Percentiles rank a stretch among this genome's conserved stretches.
Conservation (phyloP, 129 eudicot species). For the Silybum marianum region DNA sequence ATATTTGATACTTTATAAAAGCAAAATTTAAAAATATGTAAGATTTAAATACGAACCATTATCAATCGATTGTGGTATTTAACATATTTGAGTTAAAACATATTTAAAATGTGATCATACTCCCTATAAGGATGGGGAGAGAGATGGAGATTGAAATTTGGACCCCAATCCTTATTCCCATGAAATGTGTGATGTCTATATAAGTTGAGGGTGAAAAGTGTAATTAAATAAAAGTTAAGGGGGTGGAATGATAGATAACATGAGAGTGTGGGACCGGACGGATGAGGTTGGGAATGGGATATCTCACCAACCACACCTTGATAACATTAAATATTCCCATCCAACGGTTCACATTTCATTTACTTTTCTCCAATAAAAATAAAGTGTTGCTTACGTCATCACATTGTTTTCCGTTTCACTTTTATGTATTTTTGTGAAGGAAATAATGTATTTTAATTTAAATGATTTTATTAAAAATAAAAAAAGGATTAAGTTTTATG, state of each 20-base stretch:
- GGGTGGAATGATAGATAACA: not conserved
- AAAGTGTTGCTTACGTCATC: not conserved
- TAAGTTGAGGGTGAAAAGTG: not conserved
- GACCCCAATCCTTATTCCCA: no score
- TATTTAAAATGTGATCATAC: no score
- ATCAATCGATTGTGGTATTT: no score
- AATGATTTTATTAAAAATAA: no score
- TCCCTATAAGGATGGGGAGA: no score
- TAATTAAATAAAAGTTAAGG: not conserved
- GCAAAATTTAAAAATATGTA: no score
- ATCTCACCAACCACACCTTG: slow-evolving; percentile 3
- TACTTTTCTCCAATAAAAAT: not conserved
- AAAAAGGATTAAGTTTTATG: no score
- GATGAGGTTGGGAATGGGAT: slow-evolving; percentile 1
- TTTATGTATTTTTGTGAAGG: not conserved
- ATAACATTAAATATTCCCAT: slow-evolving; percentile 1
- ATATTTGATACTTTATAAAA: no score
- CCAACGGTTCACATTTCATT: not conserved
- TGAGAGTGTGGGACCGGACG: not conserved
- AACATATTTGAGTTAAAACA: no score
- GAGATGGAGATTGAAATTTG: no score
- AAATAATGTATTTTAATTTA: not conserved
- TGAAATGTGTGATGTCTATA: not conserved
- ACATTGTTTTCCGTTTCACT: not conserved
- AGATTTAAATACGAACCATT: no score